Evolutionary conservation across 176 grass and related monocot species (phyloP), one percentile per base, ranked within the genome.

Genomic region (Oryza meridionalis): DNA sequence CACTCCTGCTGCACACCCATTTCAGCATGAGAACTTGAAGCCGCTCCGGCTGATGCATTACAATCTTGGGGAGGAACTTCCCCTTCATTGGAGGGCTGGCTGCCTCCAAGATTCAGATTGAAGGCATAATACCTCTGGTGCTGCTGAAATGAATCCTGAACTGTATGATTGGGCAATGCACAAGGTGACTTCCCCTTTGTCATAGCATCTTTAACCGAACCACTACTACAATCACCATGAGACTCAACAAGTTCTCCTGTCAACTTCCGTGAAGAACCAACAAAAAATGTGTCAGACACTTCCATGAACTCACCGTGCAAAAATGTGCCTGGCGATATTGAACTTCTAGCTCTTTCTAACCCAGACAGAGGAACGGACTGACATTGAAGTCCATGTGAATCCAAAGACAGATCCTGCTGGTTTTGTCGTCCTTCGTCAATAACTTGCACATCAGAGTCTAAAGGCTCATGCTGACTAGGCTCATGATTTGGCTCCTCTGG

Each of bases 111-210:
- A 78, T 83, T 45, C 72, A 90, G 22, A 62, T 66, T 72, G 58
- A 62, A 62, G 58, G 58, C 47, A 29, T 69, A 81, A 53, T 59
- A 77, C 65, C 63, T 71, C 61, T 72, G 69, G 46, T 72, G 70
- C 14, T 84, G 73, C 77, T 84, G 80, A 81, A 73, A 46, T 27
- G 87, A 71, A 45, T 83, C 68, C 16, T 76, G 65, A 87, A 73
- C 15, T 42, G 44, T 69, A 51, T 11, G n/a, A n/a, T 50, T 62
- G 66, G 59, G 70, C 40, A 59, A 58, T 35, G 70, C 67, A 68
- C 38, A 82, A 75, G 76, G 7, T 51, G 81, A 51, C n/a, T 29
- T 65, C 25, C 68, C 78, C 45, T 77, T 89, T 63, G 11, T 61
- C 73, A 13, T 87, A 32, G 25, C 77, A 25, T 85, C 65, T 77